phyloP scores from a whole-genome alignment of 192 early-diverging fungal species.

The Gaertneriomyces semiglobifer region DNA sequence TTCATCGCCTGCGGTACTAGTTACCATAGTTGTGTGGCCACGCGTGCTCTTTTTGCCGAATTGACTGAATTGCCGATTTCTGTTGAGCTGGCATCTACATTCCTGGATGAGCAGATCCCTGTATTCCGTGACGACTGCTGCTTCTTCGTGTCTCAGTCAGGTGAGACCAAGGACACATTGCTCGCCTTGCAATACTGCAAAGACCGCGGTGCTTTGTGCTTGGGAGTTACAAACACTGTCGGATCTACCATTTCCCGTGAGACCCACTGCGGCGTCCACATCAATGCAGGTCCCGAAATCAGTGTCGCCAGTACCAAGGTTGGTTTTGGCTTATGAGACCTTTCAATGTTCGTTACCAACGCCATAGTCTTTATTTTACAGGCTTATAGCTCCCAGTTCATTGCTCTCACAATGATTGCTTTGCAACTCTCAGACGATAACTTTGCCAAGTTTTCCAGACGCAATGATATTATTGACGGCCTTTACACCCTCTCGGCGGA shows the following conservation, averaged over 20 bases:
- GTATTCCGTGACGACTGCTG: conserved; percentile 65
- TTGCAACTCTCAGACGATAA: conserved; percentile 61
- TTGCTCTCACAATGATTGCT: conserved; percentile 58
- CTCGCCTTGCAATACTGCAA: conserved; percentile 61
- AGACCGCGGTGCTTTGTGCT: conserved; percentile 61
- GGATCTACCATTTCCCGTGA: conserved; percentile 60
- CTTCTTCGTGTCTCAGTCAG: conserved; percentile 63
- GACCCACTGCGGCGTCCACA: conserved; percentile 66
- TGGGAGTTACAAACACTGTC: conserved; percentile 65
- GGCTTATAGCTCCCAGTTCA: conserved; percentile 64
- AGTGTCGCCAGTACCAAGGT: conserved; percentile 62
- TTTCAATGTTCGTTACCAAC: neutral
- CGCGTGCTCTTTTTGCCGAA: conserved; percentile 57
- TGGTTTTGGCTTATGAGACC: neutral
- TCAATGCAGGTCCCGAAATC: conserved; percentile 64
- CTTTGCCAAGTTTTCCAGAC: conserved; percentile 39
- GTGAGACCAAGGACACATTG: conserved; percentile 62
- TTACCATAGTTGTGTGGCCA: conserved; percentile 58
- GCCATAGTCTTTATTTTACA: conserved; percentile 12
- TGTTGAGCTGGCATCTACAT: conserved; percentile 54
- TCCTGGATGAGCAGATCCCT: conserved; percentile 56
- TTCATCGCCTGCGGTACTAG: conserved; percentile 62
- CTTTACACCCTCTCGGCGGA: conserved; percentile 48
- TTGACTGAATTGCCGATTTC: conserved; percentile 59
- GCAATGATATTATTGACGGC: conserved; percentile 55